Evolutionary conservation across 2,329 filamentous ascomycete species (phyloP), one percentile per base, ranked within the genome.

Genomic region (Rhynchosporium agropyri): DNA sequence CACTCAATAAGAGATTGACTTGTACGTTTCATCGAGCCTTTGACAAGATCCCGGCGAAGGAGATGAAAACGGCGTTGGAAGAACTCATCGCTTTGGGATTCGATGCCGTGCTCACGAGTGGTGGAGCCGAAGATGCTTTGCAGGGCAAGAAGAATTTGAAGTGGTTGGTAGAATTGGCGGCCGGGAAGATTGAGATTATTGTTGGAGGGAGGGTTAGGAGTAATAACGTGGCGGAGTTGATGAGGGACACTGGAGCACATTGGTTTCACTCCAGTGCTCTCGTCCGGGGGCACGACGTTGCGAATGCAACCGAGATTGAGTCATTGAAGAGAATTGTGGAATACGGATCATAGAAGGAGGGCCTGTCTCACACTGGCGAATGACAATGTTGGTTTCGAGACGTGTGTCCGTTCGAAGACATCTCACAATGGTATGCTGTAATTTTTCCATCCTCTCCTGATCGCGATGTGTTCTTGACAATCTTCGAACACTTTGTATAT

Each of bases 11-110:
- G 36, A 12, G 65, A 2, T 75, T 76, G 31, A 78, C 79, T 2
- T 84, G 81, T 68, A 84, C 82, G 2, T 85, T 85, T 58, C 82
- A 84, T 68, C 76, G 81, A 7, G 83, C 82, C 0, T 81, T 84
- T 65, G 83, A 84, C 68, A 67, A 75, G 48, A 75, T 79, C 12
- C 31, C 57, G 7, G 50, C 31, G 3, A 13, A 13, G 8, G 20
- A 49, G n/a, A 66, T 66, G 65, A 9, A 48, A 33, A 13, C 28
- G 3, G 59, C 65, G 45, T 29, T 67, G 15, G 66, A 66, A 33
- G 28, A 60, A 3, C 43, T 66, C 55, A 62, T 68, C 0, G 42
- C 49, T 4, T 77, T 78, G 59, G 81, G 81, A 1, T 84, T 84
- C 68, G 62, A 59, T 8, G 68, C 74, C 1, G 75, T 85, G 10